Base-by-base conservation (phyloP, 1,139 yeast species). In the Eremothecium coryli region DNA sequence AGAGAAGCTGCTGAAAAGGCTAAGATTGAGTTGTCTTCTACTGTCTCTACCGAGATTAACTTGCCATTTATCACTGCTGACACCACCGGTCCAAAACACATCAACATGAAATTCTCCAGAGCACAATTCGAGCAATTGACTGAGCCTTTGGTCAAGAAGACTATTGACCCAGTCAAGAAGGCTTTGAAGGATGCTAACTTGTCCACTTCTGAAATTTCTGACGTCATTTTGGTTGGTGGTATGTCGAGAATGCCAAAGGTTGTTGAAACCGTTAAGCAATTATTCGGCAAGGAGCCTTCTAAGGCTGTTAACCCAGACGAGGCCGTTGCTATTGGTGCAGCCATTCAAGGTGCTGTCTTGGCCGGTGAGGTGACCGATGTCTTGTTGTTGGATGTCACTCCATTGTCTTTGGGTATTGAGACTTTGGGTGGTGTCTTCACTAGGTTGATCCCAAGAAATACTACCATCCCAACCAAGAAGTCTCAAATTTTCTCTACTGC, bases 161-260 rank as follows among this genome's bases (percentile, higher is more conserved):
- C 97, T 42, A 66, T 88, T 50, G 95, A 88, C 61, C 99, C 98
- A 57, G 94, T 94, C 65, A 86, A 88, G 76, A 86, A 88, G 71
- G 99, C 98, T 43, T 71, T 90, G 64, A 90, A 88, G 73, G 98
- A 93, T 66, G 97, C 98, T 51, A 78, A 77, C 51, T 70, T 90
- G 61, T 54, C 79, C 47, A 75, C 95, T 39, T 80, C 93, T 43
- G 93, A 82, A 55, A 71, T 90, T 56, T 79, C 93, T 53, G 98
- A 90, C 68, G 97, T 90, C 53, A 81, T 90, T 60, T 74, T 90
- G 50, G 99, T 90, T 52, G 99, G 99, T 76, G 99, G 99, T 79
- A 90, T 88, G 98, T 82, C 97, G 45, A 85, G 99, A 74, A 90
- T 90, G 98, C 99, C 99, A 68, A 93, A 90, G 80, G 97, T 90